phyloP scores from a whole-genome alignment of 768 basidiomycete species.

The Suillus occidentalis region DNA sequence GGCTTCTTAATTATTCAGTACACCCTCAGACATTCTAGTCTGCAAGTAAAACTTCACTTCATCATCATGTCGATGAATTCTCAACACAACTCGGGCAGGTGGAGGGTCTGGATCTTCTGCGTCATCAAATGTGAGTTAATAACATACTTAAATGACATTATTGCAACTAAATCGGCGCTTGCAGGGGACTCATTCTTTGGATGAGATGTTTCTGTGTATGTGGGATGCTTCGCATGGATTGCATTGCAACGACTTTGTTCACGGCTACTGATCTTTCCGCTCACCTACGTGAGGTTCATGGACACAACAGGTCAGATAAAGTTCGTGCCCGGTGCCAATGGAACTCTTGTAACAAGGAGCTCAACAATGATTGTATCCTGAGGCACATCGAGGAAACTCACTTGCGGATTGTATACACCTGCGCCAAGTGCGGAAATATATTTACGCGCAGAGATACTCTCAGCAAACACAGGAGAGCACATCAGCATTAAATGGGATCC shows the following conservation, averaged over 20 bases:
- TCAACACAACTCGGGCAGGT: not conserved
- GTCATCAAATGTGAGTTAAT: not conserved
- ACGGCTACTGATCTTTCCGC: not conserved
- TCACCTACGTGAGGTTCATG: not conserved
- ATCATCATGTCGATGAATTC: no score
- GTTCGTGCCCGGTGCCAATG: not conserved
- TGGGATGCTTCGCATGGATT: not conserved
- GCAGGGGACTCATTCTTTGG: not conserved
- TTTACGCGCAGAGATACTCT: conserved; percentile 24
- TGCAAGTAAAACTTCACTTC: no score
- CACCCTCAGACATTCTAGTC: no score
- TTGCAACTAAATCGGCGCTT: not conserved
- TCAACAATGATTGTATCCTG: not conserved
- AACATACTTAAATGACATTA: not conserved
- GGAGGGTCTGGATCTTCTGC: not conserved
- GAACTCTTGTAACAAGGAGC: not conserved
- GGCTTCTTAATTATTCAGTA: no score
- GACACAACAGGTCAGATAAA: not conserved
- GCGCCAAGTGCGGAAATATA: conserved; percentile 10
- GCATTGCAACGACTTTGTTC: not conserved
- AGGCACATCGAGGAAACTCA: conserved; percentile 28
- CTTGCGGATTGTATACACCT: conserved; percentile 19
- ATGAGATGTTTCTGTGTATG: not conserved
- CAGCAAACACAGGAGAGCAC: not conserved
- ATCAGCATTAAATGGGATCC: no score